phyloP scores from a whole-genome alignment of 768 basidiomycete species.

The Boletus speciosus region DNA sequence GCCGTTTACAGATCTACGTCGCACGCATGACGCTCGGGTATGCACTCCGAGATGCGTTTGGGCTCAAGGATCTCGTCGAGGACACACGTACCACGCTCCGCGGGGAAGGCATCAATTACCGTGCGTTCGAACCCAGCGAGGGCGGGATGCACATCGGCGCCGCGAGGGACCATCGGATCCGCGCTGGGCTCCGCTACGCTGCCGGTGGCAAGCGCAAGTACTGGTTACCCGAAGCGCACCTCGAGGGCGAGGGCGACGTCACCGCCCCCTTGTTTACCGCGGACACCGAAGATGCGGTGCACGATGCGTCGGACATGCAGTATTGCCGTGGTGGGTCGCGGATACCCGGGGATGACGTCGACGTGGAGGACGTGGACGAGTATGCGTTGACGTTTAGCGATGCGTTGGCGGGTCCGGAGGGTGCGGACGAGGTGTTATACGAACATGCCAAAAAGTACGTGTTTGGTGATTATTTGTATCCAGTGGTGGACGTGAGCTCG shows the following conservation, averaged over 20 bases:
- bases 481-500: slow-evolving; percentile 82
- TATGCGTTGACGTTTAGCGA: slow-evolving; percentile 28
- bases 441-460: slow-evolving; percentile 71
- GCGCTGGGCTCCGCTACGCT: slow-evolving; percentile 88
- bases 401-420: slow-evolving; percentile 46
- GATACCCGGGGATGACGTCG: slow-evolving; percentile 26
- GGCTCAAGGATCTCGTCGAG: slow-evolving; percentile 79
- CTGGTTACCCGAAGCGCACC: slow-evolving; percentile 74
- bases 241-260: slow-evolving; percentile 48
- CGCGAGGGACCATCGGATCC: slow-evolving; percentile 81
- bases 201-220: slow-evolving; percentile 92
- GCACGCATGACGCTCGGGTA: slow-evolving; percentile 88
- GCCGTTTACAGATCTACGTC: slow-evolving; percentile 48
- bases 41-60: slow-evolving; percentile 87
- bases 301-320: slow-evolving; percentile 55
- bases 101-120: slow-evolving; percentile 92
- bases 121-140: slow-evolving; percentile 94
- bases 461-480: slow-evolving; percentile 91
- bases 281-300: slow-evolving; percentile 63
- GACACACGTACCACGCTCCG: slow-evolving; percentile 79
- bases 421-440: slow-evolving; percentile 74
- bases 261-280: slow-evolving; percentile 70
- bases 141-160: slow-evolving; percentile 88
- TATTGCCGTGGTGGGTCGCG: slow-evolving; percentile 21
- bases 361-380: slow-evolving; percentile 35